These are phyloP conservation scores for Phaseolus lunatus DNA, from an alignment of 306 rosid species.

Conservation along the genomic window DNA sequence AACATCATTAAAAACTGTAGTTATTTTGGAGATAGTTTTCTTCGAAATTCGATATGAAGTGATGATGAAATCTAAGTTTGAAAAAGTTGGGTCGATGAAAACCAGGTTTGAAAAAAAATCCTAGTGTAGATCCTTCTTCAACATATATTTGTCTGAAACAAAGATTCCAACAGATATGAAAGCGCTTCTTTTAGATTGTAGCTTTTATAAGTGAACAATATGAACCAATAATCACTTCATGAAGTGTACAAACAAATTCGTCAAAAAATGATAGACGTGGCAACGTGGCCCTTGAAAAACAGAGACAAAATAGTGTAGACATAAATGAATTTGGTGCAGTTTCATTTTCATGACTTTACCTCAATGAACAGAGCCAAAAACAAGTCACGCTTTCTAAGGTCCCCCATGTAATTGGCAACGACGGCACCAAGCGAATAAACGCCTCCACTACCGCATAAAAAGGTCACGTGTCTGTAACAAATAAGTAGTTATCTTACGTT, in stretches of 20 bases:
- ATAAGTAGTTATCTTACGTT: background rate
- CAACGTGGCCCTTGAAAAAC: background rate
- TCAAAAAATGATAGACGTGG: background rate
- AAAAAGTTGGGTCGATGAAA: too few relatives aligned
- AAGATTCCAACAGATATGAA: slow-evolving; percentile 4
- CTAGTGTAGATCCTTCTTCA: background rate
- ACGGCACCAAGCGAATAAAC: slow-evolving; percentile 80
- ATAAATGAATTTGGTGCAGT: too few relatives aligned
- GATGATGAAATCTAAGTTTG: too few relatives aligned
- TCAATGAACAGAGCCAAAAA: slow-evolving; percentile 75
- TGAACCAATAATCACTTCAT: background rate
- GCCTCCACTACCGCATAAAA: slow-evolving; percentile 90
- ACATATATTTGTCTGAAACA: background rate
- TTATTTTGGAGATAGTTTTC: too few relatives aligned
- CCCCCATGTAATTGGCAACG: slow-evolving; percentile 71
- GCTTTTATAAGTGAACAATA: background rate
- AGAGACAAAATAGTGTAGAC: background rate
- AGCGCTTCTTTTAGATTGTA: background rate
- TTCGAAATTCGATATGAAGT: too few relatives aligned
- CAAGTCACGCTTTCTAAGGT: slow-evolving; percentile 62
- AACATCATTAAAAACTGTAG: too few relatives aligned
- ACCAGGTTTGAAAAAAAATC: background rate
- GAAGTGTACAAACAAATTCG: background rate
- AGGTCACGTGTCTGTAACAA: slow-evolving; percentile 75
- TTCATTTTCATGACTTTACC: slow-evolving; percentile 46